phyloP scores from a whole-genome alignment of 78 protist species.

The Cyanophora paradoxa region DNA sequence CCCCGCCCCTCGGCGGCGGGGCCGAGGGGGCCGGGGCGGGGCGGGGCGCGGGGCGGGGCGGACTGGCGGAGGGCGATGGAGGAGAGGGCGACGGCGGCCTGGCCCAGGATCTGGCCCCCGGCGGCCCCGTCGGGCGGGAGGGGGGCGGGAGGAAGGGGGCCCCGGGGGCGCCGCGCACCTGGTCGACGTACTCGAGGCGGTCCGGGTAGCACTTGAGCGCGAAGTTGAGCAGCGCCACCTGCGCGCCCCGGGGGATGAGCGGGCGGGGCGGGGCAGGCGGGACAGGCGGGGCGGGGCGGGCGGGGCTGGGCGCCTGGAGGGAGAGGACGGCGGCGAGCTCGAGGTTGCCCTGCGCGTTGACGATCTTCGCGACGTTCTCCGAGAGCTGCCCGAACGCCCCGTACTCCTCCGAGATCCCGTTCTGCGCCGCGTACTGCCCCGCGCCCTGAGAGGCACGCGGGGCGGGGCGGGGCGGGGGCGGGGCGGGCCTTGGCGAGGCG shows the following conservation, averaged over 20 bases:
- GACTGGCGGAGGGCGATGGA: background rate
- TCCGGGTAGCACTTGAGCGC: slow-evolving; percentile 70
- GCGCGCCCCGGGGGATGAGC: slow-evolving; percentile 36
- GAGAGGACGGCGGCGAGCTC: slow-evolving; percentile 4
- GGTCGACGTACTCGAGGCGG: slow-evolving; percentile 52
- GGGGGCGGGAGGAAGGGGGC: background rate
- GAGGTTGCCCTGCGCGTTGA: background rate
- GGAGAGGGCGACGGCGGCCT: background rate
- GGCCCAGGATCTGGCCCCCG: background rate
- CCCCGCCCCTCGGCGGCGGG: background rate
- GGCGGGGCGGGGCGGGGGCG: background rate
- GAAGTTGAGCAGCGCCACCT: slow-evolving; percentile 70
- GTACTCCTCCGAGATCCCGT: slow-evolving; percentile 41
- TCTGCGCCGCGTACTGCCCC: slow-evolving; percentile 9
- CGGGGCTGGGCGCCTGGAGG: slow-evolving; percentile 9
- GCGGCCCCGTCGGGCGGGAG: too few species aligned
- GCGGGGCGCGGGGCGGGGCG: background rate
- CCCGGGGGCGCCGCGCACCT: background rate
- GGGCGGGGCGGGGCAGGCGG: background rate
- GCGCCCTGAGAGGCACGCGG: too few species aligned
- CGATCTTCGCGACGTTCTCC: slow-evolving; percentile 33
- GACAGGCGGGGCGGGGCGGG: background rate
- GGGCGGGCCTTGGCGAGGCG: slow-evolving; percentile 61
- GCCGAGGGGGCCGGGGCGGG: background rate
- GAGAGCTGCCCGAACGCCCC: slow-evolving; percentile 67